A percentile compares a stretch with the other conserved stretches of the same genome.
These are phyloP conservation scores for Thinopyrum elongatum DNA, from an alignment of 176 grass and related monocot species.

Conservation along the genomic window DNA sequence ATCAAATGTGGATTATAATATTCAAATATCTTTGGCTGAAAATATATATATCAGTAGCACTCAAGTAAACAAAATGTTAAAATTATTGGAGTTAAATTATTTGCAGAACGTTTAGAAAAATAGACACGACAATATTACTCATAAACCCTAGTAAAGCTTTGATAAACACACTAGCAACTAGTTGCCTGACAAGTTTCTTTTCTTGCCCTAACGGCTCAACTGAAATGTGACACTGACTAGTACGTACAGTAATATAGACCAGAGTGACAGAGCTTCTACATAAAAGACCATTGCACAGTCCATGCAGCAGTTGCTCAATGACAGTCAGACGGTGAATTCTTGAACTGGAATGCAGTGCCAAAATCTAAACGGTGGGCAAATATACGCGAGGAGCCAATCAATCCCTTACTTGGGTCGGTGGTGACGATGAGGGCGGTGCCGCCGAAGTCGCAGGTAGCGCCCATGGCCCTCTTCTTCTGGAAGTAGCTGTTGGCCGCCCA, in stretches of 20 bases:
- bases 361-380: too few relatives aligned
- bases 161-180: background rate
- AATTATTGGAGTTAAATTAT: background rate
- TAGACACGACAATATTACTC: background rate
- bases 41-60: background rate
- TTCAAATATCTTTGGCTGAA: background rate
- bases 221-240: background rate
- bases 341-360: background rate
- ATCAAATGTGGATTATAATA: background rate
- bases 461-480: constrained; percentile 62
- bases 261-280: background rate
- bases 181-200: background rate
- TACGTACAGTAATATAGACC: background rate
- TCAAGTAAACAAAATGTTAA: background rate
- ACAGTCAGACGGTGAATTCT: background rate
- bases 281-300: background rate
- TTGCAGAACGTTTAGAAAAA: too few relatives aligned
- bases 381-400: background rate
- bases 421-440: constrained; percentile 60
- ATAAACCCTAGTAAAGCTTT: background rate
- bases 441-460: constrained; percentile 73
- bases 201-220: background rate
- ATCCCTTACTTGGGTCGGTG: constrained; percentile 69
- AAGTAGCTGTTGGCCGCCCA: constrained; percentile 94
- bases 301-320: background rate